Evolutionary conservation across 306 rosid genomes (phyloP), one percentile per base, ranked within the genome.

Genomic region (Pachyrhizus erosus): DNA sequence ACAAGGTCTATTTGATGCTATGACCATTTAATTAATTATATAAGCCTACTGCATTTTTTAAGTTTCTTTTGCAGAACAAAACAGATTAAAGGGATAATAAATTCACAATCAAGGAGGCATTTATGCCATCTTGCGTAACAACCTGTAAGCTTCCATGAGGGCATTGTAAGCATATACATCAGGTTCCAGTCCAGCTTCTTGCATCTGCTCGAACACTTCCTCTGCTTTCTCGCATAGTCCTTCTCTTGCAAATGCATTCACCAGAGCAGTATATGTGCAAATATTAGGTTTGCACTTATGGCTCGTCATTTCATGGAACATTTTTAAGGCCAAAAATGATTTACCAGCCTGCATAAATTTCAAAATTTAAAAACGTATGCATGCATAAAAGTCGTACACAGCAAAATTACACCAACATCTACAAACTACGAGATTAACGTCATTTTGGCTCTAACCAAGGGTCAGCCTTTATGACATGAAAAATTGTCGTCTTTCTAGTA

Each of bases 91-190:
- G 46, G 67, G 57, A 24, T 65, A 23, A 58, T 40, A 43, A 27
- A 70, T 52, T 70, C 23, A 61, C 46, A 57, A 33, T 61, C 37
- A 86, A 79, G 52, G 76, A 75, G 31, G 54, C 60, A 76, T 54
- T 45, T 65, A 81, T 73, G 76, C 3, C 54, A 58, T 77, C 57
- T 61, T 58, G 42, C 5, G 76, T 86, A 83, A n/a, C 77, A 70
- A 96, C 98, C 98, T 90, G 92, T 93, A 93, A 72, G 99, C 86
- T 87, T 96, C 99, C 97, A 96, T 93, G 61, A 96, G 97, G 20
- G 99, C 98, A 83, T 96, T 96, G 73, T 92, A 96, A 76, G 94
- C 87, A 68, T 96, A 93, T 23, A 92, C 94, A 58, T 96, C 97
- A 20, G 98, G 98, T 75, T 93, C 97, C 26, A 80, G 62, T 49